phyloP scores from a whole-genome alignment of 768 basidiomycete species.

The Leccinum obscurum region DNA sequence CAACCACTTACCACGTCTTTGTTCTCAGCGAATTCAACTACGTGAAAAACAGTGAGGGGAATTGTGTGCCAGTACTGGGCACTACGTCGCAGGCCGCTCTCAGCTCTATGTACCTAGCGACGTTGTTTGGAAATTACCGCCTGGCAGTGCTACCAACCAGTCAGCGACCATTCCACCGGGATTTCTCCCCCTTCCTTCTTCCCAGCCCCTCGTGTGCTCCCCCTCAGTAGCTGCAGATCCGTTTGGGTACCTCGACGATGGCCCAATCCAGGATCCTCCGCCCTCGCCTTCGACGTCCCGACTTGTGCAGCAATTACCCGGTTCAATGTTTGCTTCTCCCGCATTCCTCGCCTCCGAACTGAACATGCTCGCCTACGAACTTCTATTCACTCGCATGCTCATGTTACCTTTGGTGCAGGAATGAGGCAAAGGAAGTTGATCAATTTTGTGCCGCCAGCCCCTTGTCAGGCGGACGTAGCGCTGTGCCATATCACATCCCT shows the following conservation, averaged over 20 bases:
- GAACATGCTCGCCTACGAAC: constrained; percentile 47
- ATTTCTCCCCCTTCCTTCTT: neutral
- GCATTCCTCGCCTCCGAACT: constrained; percentile 36
- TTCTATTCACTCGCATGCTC: constrained; percentile 69
- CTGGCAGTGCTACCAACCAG: neutral
- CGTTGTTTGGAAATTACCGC: neutral
- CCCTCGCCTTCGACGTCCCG: constrained; percentile 24
- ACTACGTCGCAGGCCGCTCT: constrained; percentile 43
- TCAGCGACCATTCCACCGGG: constrained; percentile 20
- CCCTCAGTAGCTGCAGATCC: constrained; percentile 43
- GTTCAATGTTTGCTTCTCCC: constrained; percentile 36
- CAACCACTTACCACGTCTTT: neutral
- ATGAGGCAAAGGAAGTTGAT: constrained; percentile 82
- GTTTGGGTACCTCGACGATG: constrained; percentile 57
- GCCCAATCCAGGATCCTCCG: constrained; percentile 31
- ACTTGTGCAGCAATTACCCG: constrained; percentile 24
- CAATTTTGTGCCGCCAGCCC: constrained; percentile 68
- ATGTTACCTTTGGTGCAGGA: constrained; percentile 85
- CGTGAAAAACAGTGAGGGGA: constrained; percentile 60
- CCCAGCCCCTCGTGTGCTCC: constrained; percentile 1
- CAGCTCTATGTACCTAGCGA: neutral
- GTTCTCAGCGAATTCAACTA: constrained; percentile 87
- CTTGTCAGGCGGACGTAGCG: constrained; percentile 50
- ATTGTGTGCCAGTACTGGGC: constrained; percentile 78
- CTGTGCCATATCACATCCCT: constrained; percentile 78